These are phyloP conservation scores for Ophiostoma australiae DNA, from an alignment of 2,329 filamentous ascomycete species.

Conservation along the genomic window DNA sequence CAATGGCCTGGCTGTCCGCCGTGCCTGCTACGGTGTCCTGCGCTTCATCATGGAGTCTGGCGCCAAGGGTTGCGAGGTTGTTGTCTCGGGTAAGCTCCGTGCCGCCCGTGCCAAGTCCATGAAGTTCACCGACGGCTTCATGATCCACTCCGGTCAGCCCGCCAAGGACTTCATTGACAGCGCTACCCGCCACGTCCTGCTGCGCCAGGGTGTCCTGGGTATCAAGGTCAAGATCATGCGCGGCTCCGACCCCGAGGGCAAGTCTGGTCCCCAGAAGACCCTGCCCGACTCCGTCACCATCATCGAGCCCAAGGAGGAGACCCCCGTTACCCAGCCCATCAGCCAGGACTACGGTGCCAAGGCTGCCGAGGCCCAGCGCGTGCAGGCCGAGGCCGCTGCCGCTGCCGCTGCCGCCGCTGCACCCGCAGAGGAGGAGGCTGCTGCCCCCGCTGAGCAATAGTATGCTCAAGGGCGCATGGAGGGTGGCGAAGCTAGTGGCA, in stretches of 20 bases:
- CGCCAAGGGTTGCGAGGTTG: constrained; percentile 99
- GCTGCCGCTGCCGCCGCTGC: constrained; percentile 37
- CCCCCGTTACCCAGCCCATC: constrained; percentile 87
- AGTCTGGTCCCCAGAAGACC: constrained; percentile 93
- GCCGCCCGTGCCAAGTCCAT: constrained; percentile 99
- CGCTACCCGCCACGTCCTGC: constrained; percentile 97
- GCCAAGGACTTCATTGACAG: constrained; percentile 99
- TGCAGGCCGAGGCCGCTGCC: constrained; percentile 58
- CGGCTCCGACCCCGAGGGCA: constrained; percentile 98
- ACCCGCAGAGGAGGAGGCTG: constrained; percentile 52
- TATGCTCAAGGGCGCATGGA: constrained; percentile 27
- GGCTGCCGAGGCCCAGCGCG: constrained; percentile 59
- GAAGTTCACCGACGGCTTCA: constrained; percentile 99
- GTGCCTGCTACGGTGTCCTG: constrained; percentile 99
- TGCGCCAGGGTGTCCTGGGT: constrained; percentile 98
- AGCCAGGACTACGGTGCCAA: constrained; percentile 99
- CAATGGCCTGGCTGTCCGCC: constrained; percentile 96
- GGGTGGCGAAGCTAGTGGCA: constrained; percentile 8
- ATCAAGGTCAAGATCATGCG: constrained; percentile 99
- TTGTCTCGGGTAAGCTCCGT: constrained; percentile 97
- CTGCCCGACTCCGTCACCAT: constrained; percentile 98
- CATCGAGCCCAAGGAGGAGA: constrained; percentile 99
- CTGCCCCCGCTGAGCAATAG: constrained; percentile 42
- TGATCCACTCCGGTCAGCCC: constrained; percentile 99
- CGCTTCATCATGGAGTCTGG: constrained; percentile 99